phyloP scores from a whole-genome alignment of 148 eudicot species.

The Diospyros lotus region DNA sequence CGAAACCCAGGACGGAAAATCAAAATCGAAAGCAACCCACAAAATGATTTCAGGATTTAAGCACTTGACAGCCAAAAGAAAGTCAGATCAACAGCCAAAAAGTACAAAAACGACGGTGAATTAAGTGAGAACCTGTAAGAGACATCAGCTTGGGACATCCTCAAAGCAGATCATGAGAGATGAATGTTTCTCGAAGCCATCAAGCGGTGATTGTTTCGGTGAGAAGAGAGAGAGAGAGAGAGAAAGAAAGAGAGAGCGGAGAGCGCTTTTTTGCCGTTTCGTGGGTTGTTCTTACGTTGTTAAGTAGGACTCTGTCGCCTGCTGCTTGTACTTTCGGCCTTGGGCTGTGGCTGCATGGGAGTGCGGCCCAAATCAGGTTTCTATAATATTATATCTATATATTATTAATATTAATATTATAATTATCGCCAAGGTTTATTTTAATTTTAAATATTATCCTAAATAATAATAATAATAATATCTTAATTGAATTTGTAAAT shows the following conservation, averaged over 20 bases:
- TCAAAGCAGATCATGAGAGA: slow-evolving; percentile 1
- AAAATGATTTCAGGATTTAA: neutral
- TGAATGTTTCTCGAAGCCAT: neutral
- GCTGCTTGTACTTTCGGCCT: too few relatives aligned
- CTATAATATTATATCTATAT: too few relatives aligned
- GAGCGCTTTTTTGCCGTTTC: neutral
- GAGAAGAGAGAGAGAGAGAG: neutral
- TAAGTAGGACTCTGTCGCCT: too few relatives aligned
- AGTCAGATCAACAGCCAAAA: neutral
- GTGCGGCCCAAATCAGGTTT: too few relatives aligned
- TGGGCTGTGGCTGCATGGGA: too few relatives aligned
- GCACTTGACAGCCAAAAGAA: neutral
- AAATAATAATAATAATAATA: too few relatives aligned
- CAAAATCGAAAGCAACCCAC: slow-evolving; percentile 6
- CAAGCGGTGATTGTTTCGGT: neutral
- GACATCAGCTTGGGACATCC: slow-evolving; percentile 18
- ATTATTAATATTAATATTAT: too few relatives aligned
- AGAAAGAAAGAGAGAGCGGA: neutral
- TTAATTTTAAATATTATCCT: too few relatives aligned
- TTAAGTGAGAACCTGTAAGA: slow-evolving; percentile 10
- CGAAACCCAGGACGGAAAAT: neutral
- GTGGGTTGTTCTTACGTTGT: too few relatives aligned
- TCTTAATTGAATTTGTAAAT: too few relatives aligned
- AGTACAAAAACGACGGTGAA: neutral
- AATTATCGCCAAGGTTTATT: too few relatives aligned